Evolutionary conservation across 129 eudicot genomes (phyloP), one percentile per base, ranked within the genome.

Genomic region (Solidago caesia): DNA sequence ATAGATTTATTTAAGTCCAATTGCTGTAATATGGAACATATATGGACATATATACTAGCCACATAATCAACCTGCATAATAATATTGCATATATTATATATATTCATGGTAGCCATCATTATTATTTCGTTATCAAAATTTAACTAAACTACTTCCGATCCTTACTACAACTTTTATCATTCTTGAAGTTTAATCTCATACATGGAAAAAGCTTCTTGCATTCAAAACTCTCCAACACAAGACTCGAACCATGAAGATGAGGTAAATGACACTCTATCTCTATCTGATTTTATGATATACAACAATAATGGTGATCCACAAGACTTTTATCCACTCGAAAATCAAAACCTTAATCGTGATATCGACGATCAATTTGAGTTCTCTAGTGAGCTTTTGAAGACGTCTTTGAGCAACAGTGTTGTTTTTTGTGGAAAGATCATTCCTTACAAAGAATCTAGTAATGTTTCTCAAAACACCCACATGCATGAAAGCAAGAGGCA

Each of bases 361-460:
- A 39, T 4, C 8, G 82, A 86, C 4, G 78, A 83, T 7, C 69
- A 69, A 12, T 90, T 90, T 76, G 96, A 90, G 86, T 90, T 90
- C 70, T 85, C 85, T 58, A 83, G 81, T 66, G 84, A 83, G 64
- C 80, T 87, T 79, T 79, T 79, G 70, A 78, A 68, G 63, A 63
- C 77, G 29, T 61, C 75, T 3, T 7, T 56, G 39, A 49, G 65
- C 64, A 61, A 71, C 15, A 83, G 65, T 59, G 76, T 87, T 74
- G 76, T 87, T 13, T 87, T 87, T 64, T 87, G 92, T 59, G 92
- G 92, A 25, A 87, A 87, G 74, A 58, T 87, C 72, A 87, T 87
- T 71, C 81, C 81, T 45, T 81, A 45, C 79, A 85, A 78, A 75
- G 71, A 73, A 59, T 16, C 75, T 25, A 65, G 8, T 25, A 65